Base-by-base conservation (phyloP, 2,329 filamentous ascomycete species). In the Colletotrichum sidae region DNA sequence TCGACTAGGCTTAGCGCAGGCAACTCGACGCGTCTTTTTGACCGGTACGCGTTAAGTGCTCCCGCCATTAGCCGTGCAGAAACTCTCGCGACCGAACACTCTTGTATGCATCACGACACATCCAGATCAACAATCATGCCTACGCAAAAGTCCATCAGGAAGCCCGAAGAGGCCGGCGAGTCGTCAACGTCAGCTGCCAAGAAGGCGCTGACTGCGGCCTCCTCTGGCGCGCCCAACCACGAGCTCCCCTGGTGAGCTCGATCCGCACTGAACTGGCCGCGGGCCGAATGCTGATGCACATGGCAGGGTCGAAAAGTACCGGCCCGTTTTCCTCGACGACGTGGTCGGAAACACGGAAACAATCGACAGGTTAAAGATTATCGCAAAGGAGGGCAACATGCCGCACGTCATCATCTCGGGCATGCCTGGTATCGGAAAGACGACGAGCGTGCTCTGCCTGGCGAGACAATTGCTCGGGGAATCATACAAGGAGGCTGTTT, bases 321-420 rank as follows among this genome's bases (percentile, higher is more conserved):
- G 96, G 44, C 96, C 96, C 1, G 87, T 97, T 57, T 96, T 96
- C 79, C 89, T 99, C 37, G 94, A 98, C 80, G 95, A 99, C 81
- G 90, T 99, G 57, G 96, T 99, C 59, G 96, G 96, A 74, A 99
- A 99, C 79, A 97, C 93, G 17, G 96, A 99, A 78, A 99, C 96
- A 1, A 94, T 99, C 72, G 95, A 98, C 78, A 92, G 96, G 60
- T 84, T 99, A 72, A 98, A 98, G 77, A 98, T 99, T 74, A 98
- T 99, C 72, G 94, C 96, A 51, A 96, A 94, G 79, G 96, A 98
- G 81, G 96, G 96, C 72, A 99, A 99, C 80, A 97, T 99, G 94
- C 96, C 96, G 2, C 96, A 99, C 80, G 89, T 99, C 74, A 98
- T 99, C 79, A 98, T 99, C 74, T 97, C 93, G n/a, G 96, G 96